Evolutionary conservation across 805 yeast species (phyloP), one percentile per base, ranked within the genome.

Genomic region (Komagataella pseudopastoris): DNA sequence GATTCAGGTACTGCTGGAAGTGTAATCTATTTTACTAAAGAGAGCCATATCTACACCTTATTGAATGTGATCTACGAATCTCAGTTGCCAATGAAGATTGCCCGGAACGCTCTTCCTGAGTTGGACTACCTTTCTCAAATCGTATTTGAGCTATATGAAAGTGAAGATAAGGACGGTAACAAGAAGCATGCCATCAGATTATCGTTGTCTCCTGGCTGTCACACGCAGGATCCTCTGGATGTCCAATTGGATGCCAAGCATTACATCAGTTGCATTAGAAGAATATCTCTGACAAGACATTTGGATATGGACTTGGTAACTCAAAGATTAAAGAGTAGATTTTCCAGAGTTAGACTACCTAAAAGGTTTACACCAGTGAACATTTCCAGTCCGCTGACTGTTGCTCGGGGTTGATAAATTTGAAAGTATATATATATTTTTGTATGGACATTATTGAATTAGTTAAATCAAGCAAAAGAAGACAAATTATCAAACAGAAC

Each of bases 151-250:
- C 69, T 93, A 23, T 93, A 89, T 65, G 98, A 93, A 65, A 81
- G 80, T 30, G 93, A 86, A 56, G 75, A 78, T 43, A 71, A 76
- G 44, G 72, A 77, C 7, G 83, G 84, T 6, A 81, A 80, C 51
- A 87, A 88, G 66, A 84, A 86, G 60, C 96, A 91, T 64, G 85
- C 96, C 4, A 85, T 93, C 52, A 77, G 98, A 60, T 75, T 93
- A 54, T 84, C 91, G n/a, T 74, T 93, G 58, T 86, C 96, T 4
- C 98, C 99, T 1, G 99, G 99, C 18, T 93, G 99, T 67, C 97
- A 93, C 68, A 90, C 98, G 0, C 96, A 89, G 61, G 96, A 91
- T 66, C 99, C 99, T 23, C 74, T 93, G 56, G 99, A 93, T 68
- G 96, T 95, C 48, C 96, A 91, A 66, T 74, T 93, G 48, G 99